Evolutionary conservation across 2,329 filamentous ascomycete genomes (phyloP).

Genomic region (Hymenotorrendiella dingleyae): DNA sequence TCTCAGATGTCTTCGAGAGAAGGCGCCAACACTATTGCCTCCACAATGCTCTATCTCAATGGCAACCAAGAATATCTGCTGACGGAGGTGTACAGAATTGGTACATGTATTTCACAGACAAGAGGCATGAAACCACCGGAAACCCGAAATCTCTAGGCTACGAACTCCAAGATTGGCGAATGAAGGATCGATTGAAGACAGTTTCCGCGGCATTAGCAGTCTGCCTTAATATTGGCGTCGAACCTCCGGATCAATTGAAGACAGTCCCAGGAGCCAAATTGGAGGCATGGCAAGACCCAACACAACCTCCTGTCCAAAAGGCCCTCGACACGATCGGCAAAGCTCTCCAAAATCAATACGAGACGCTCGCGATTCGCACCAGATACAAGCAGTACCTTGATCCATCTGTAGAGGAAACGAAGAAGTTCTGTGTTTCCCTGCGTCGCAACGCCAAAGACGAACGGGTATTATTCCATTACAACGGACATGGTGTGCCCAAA

Average conservation of each 20-base stretch:
- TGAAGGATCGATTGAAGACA: constrained; percentile 93
- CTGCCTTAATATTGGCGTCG: constrained; percentile 94
- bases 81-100: constrained; percentile 63
- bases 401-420: constrained; percentile 93
- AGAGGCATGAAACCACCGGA: constrained; percentile 90
- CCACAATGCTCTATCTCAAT: too few species aligned
- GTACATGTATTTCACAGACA: constrained; percentile 99
- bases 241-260: constrained; percentile 94
- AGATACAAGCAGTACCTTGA: constrained; percentile 96
- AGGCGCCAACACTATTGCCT: too few species aligned
- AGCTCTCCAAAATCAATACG: constrained; percentile 91
- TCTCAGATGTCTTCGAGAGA: too few species aligned
- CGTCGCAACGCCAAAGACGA: constrained; percentile 93
- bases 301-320: constrained; percentile 71
- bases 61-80: too few species aligned
- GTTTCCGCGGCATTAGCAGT: constrained; percentile 91
- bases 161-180: constrained; percentile 87
- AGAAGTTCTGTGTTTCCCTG: constrained; percentile 89
- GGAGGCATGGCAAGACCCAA: constrained; percentile 95
- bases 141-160: constrained; percentile 66
- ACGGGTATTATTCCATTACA: constrained; percentile 95
- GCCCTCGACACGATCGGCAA: constrained; percentile 93
- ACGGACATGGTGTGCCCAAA: constrained; percentile 93
- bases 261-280: constrained; percentile 89
- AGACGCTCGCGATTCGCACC: constrained; percentile 90